phyloP scores from a whole-genome alignment of 805 yeast genomes.

The Candida coleopterorum region DNA sequence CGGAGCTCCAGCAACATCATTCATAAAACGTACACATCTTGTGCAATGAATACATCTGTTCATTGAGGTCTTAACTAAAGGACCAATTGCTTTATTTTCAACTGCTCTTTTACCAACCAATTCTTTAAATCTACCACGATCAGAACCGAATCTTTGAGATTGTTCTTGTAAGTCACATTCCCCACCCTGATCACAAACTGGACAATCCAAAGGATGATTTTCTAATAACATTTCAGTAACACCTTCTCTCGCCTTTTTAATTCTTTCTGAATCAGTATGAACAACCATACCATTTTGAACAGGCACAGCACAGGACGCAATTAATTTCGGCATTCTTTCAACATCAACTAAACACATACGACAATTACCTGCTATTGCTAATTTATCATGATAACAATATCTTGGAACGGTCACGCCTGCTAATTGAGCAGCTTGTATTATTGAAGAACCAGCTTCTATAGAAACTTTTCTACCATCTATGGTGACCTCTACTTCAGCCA shows the following conservation, averaged over 20 bases:
- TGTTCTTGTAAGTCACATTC: constrained; percentile 92
- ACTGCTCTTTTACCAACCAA: constrained; percentile 83
- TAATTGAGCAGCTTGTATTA: constrained; percentile 87
- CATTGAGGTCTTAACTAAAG: constrained; percentile 85
- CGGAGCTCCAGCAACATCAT: constrained; percentile 90
- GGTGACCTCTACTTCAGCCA: constrained; percentile 54
- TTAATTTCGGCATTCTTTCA: constrained; percentile 83
- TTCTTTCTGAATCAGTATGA: constrained; percentile 71
- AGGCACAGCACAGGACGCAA: constrained; percentile 90
- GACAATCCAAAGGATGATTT: constrained; percentile 90
- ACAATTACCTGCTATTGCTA: constrained; percentile 89
- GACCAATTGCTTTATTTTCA: constrained; percentile 88
- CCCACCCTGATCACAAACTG: constrained; percentile 92
- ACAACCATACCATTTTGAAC: constrained; percentile 89
- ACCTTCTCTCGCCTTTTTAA: constrained; percentile 80
- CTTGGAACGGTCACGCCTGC: constrained; percentile 87
- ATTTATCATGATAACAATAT: constrained; percentile 87
- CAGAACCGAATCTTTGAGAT: constrained; percentile 75
- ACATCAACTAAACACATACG: constrained; percentile 91
- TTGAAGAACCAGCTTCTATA: constrained; percentile 82
- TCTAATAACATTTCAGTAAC: constrained; percentile 85
- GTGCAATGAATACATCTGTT: constrained; percentile 92
- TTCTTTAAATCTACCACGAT: constrained; percentile 81
- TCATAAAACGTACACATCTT: constrained; percentile 83
- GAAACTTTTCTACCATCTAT: constrained; percentile 70